Evolutionary conservation across 768 basidiomycete species (phyloP).

Genomic region (Serpula lacrymans): DNA sequence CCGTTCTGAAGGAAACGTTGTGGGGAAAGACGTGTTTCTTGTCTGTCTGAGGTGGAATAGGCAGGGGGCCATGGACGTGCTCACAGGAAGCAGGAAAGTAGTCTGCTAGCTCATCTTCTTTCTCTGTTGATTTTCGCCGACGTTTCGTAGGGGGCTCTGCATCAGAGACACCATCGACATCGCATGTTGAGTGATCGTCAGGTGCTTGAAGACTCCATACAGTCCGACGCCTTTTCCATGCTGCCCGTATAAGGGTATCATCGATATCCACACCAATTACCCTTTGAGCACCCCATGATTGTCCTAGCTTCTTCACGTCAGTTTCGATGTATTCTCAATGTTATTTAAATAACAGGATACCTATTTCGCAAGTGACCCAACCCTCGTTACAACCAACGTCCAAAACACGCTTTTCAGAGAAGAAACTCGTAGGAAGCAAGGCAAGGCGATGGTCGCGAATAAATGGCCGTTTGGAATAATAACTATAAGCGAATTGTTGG

Average conservation of each 20-base stretch:
- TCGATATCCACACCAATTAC: constrained; percentile 89
- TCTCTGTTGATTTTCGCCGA: constrained; percentile 3
- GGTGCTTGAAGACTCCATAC: constrained; percentile 66
- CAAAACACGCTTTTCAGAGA: constrained; percentile 57
- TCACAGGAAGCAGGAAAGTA: constrained; percentile 80
- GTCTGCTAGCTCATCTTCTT: constrained; percentile 21
- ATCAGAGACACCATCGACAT: background rate
- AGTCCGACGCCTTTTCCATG: constrained; percentile 68
- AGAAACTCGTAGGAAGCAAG: constrained; percentile 51
- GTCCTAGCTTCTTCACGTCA: constrained; percentile 43
- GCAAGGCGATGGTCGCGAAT: constrained; percentile 62
- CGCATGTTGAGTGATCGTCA: background rate
- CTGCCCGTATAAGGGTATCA: constrained; percentile 63
- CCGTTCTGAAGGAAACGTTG: constrained; percentile 68
- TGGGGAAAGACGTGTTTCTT: constrained; percentile 59
- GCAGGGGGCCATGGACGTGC: constrained; percentile 72
- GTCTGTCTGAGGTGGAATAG: constrained; percentile 46
- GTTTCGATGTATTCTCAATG: background rate
- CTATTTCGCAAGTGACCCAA: constrained; percentile 83
- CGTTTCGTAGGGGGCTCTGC: constrained; percentile 10
- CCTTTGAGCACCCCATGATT: constrained; percentile 54
- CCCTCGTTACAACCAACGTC: constrained; percentile 91
- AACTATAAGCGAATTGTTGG: constrained; percentile 36
- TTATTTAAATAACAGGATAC: constrained; percentile 32
- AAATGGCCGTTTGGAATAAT: constrained; percentile 72